phyloP scores from a whole-genome alignment of 2,329 filamentous ascomycete species.

The Aspergillus spinulosporus region DNA sequence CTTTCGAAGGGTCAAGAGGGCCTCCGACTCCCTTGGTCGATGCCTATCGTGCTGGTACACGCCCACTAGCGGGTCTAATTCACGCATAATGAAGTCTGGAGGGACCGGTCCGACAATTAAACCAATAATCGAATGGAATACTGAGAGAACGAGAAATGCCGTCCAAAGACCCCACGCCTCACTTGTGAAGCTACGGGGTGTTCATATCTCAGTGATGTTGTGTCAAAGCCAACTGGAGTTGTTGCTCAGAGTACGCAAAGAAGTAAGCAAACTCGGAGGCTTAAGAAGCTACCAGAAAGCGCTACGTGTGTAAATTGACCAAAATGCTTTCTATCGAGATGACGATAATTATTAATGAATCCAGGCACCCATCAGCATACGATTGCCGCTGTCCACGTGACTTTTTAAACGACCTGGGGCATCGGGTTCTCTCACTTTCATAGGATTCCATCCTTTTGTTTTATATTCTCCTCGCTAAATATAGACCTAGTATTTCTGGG shows the following conservation, averaged over 20 bases:
- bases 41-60: slow-evolving; percentile 57
- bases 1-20: slow-evolving; percentile 66
- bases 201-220: neutral
- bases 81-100: slow-evolving; percentile 34
- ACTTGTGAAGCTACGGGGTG: neutral
- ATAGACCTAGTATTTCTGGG: too few species aligned
- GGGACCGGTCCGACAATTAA: neutral
- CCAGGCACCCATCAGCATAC: slow-evolving; percentile 1
- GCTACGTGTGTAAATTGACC: neutral
- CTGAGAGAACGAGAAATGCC: neutral
- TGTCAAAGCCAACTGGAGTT: neutral
- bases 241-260: neutral
- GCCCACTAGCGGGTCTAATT: slow-evolving; percentile 50
- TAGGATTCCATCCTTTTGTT: too few species aligned
- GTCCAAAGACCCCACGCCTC: neutral
- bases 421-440: neutral
- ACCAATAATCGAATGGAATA: neutral
- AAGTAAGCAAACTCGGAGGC: neutral
- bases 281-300: slow-evolving; percentile 4
- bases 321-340: neutral
- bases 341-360: slow-evolving; percentile 7
- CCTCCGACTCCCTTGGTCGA: slow-evolving; percentile 52
- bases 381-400: slow-evolving; percentile 8
- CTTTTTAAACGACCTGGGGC: neutral
- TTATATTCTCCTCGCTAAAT: too few species aligned